phyloP scores from a whole-genome alignment of 2,329 filamentous ascomycete species.

The Gnomoniopsis smithogilvyi region DNA sequence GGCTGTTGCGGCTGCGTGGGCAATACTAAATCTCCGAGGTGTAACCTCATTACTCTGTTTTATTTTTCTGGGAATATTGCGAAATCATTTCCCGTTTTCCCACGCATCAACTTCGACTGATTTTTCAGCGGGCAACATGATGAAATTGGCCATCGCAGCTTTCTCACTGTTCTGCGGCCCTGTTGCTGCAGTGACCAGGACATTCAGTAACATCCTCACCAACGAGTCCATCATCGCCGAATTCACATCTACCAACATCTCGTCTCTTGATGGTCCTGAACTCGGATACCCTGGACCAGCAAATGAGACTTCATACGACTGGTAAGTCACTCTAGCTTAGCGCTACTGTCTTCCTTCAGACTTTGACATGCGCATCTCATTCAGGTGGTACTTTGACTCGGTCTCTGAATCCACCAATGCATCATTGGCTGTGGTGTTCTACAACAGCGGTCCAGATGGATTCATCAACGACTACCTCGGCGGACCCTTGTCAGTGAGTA shows the following conservation, averaged over 20 bases:
- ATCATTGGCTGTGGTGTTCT: conserved; percentile 15
- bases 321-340: not conserved
- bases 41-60: no score
- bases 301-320: conserved; percentile 13
- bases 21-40: no score
- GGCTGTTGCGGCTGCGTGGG: no score
- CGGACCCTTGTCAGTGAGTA: not conserved
- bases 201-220: not conserved
- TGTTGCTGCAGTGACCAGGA: not conserved
- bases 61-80: no score
- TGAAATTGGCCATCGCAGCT: not conserved
- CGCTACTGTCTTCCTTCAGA: not conserved
- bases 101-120: no score
- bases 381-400: conserved; percentile 18
- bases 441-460: conserved; percentile 13
- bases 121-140: not conserved
- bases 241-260: not conserved
- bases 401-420: conserved; percentile 7
- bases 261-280: conserved; percentile 10
- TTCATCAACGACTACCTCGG: conserved; percentile 1
- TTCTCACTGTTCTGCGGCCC: not conserved
- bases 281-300: not conserved
- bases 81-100: no score
- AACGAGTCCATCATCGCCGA: conserved; percentile 1
- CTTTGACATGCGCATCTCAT: not conserved